Conservation (phyloP, 2,329 filamentous ascomycete species). For the Diplodia scrobiculata region DNA sequence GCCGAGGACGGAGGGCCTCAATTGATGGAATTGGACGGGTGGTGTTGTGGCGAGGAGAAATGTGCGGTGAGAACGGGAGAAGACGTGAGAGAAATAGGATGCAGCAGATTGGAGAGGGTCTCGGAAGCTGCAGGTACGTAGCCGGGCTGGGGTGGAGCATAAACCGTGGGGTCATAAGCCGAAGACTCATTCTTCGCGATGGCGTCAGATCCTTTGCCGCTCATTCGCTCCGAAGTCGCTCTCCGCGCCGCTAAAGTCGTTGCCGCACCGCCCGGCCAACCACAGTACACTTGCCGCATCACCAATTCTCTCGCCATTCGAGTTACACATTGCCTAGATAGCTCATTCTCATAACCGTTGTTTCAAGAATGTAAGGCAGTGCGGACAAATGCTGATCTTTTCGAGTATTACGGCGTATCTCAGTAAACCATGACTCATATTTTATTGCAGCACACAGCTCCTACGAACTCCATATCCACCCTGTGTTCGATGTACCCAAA, state of each 20-base stretch:
- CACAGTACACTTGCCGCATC: background rate
- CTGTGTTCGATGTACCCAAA: background rate
- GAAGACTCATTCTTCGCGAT: conserved; percentile 28
- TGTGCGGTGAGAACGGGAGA: conserved; percentile 6
- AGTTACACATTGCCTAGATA: background rate
- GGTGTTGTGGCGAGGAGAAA: background rate
- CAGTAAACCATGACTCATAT: background rate
- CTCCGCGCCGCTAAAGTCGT: background rate
- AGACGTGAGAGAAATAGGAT: background rate
- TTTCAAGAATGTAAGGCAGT: background rate
- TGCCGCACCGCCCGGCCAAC: background rate
- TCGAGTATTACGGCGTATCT: background rate
- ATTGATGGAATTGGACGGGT: background rate
- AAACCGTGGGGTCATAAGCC: conserved; percentile 26
- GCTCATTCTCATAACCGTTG: background rate
- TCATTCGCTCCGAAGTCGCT: conserved; percentile 29
- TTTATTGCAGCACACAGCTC: background rate
- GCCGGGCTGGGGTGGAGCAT: conserved; percentile 18
- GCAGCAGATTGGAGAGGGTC: conserved; percentile 13
- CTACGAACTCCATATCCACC: conserved; percentile 12
- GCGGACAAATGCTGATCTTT: no score
- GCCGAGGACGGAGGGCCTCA: conserved; percentile 1
- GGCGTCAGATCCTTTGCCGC: conserved; percentile 23
- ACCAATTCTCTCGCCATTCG: background rate
- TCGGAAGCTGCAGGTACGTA: conserved; percentile 27